A percentile compares a stretch with the other conserved stretches of the same genome.
These are phyloP conservation scores for Echium plantagineum DNA, from an alignment of 257 asterid genomes.

Conservation along the genomic window DNA sequence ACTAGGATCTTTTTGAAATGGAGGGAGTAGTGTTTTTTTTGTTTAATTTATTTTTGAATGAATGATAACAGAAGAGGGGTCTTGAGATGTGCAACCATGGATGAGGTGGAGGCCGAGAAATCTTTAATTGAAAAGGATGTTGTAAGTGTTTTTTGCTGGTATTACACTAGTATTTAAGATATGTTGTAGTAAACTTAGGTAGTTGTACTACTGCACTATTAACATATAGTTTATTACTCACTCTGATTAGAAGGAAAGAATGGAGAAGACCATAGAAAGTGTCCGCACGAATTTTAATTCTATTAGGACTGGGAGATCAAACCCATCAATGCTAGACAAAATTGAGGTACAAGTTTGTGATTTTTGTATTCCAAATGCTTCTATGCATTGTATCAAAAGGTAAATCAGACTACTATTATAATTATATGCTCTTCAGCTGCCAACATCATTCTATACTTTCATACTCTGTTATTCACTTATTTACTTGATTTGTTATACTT, in stretches of 20 bases:
- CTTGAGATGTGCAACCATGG: slow-evolving; percentile 67
- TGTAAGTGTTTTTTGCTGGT: slow-evolving; percentile 31
- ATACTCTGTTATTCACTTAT: background rate
- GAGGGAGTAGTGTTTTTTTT: background rate
- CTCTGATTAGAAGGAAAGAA: slow-evolving; percentile 52
- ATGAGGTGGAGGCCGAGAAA: slow-evolving; percentile 89
- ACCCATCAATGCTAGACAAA: slow-evolving; percentile 83
- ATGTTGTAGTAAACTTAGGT: background rate
- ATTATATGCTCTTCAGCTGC: background rate
- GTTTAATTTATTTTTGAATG: slow-evolving; percentile 1
- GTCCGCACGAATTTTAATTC: slow-evolving; percentile 63
- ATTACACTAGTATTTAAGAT: background rate
- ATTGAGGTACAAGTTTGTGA: slow-evolving; percentile 42
- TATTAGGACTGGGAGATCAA: slow-evolving; percentile 91
- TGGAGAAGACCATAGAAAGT: slow-evolving; percentile 80
- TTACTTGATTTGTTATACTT: too few species aligned
- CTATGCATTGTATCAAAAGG: background rate
- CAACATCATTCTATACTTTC: background rate
- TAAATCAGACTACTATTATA: background rate
- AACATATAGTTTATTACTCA: background rate
- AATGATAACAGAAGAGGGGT: slow-evolving; percentile 38
- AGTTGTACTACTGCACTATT: too few species aligned
- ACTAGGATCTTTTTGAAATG: background rate
- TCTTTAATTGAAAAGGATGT: slow-evolving; percentile 59
- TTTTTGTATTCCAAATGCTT: slow-evolving; percentile 1